Percentiles rank a stretch among this genome's conserved stretches.
phyloP scores from a whole-genome alignment of 441 rosid genomes.

The Iberis amara region DNA sequence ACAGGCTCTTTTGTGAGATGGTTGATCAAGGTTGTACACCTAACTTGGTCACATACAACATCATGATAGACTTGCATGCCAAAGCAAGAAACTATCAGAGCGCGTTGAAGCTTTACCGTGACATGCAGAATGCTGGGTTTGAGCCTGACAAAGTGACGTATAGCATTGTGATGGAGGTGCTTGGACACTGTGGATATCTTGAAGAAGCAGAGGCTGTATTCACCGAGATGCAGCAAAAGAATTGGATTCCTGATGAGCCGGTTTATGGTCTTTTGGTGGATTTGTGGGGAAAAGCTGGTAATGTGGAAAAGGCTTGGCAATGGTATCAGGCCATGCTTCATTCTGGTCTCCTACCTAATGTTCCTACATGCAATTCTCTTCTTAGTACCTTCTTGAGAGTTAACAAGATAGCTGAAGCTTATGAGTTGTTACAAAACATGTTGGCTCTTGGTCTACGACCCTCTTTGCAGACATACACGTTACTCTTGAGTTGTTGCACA shows the following conservation, averaged over 20 bases:
- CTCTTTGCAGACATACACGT: slow-evolving; percentile 74
- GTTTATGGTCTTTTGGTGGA: slow-evolving; percentile 86
- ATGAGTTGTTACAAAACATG: slow-evolving; percentile 65
- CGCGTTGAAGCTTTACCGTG: slow-evolving; percentile 69
- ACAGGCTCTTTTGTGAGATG: slow-evolving; percentile 76
- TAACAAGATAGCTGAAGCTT: slow-evolving; percentile 61
- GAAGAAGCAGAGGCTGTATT: slow-evolving; percentile 82
- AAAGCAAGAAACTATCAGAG: slow-evolving; percentile 76
- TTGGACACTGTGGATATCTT: slow-evolving; percentile 80
- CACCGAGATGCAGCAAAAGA: slow-evolving; percentile 62
- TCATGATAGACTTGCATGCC: slow-evolving; percentile 85
- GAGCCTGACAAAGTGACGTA: slow-evolving; percentile 87
- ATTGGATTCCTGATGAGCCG: slow-evolving; percentile 87
- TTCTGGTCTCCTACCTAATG: slow-evolving; percentile 72
- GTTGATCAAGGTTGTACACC: slow-evolving; percentile 78
- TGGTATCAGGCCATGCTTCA: slow-evolving; percentile 81
- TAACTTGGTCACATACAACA: slow-evolving; percentile 75
- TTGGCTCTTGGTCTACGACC: slow-evolving; percentile 58
- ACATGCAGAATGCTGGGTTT: slow-evolving; percentile 72
- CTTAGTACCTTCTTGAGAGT: slow-evolving; percentile 82
- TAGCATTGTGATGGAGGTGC: slow-evolving; percentile 90
- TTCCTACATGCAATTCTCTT: slow-evolving; percentile 85
- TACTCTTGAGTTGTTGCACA: slow-evolving; percentile 82
- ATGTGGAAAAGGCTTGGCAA: slow-evolving; percentile 70
- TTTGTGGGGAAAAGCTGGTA: slow-evolving; percentile 88